Evolutionary conservation across 1,284 basidiomycete genomes (phyloP).

Genomic region (Kalmanozyma brasiliensis): DNA sequence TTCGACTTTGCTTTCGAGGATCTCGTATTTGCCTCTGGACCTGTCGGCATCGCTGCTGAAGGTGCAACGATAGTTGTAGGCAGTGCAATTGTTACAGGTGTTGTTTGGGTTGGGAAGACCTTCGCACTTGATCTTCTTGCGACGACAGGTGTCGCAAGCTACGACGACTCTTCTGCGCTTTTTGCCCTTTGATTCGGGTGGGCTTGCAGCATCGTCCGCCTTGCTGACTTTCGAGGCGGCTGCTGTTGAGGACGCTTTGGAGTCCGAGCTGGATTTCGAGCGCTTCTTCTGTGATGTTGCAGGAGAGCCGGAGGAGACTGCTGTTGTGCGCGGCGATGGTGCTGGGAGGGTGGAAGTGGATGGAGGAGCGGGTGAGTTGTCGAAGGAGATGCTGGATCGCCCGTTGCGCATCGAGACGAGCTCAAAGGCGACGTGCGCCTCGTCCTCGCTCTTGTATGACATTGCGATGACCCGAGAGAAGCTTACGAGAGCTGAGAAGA

Average conservation of each 20-base stretch:
- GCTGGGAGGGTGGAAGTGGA: slow-evolving; percentile 10
- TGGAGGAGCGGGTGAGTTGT: slow-evolving; percentile 17
- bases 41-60: slow-evolving; percentile 55
- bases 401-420: slow-evolving; percentile 48
- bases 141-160: slow-evolving; percentile 60
- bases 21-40: slow-evolving; percentile 61
- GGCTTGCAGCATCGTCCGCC: slow-evolving; percentile 12
- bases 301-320: neutral
- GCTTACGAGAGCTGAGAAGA: neutral
- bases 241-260: slow-evolving; percentile 5
- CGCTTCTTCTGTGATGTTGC: slow-evolving; percentile 19
- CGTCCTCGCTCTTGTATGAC: slow-evolving; percentile 47
- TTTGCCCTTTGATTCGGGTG: slow-evolving; percentile 27
- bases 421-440: slow-evolving; percentile 43
- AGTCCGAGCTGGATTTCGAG: slow-evolving; percentile 5
- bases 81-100: slow-evolving; percentile 56
- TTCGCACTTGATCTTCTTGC: slow-evolving; percentile 62
- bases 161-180: slow-evolving; percentile 57
- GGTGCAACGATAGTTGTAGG: slow-evolving; percentile 56
- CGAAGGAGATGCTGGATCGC: slow-evolving; percentile 28
- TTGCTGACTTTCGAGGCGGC: slow-evolving; percentile 18
- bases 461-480: slow-evolving; percentile 12
- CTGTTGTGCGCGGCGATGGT: slow-evolving; percentile 10
- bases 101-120: slow-evolving; percentile 55
- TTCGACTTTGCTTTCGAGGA: slow-evolving; percentile 61